Evolutionary conservation across 352 stramenopile genomes (phyloP).

Genomic region (Phytophthora melonis): DNA sequence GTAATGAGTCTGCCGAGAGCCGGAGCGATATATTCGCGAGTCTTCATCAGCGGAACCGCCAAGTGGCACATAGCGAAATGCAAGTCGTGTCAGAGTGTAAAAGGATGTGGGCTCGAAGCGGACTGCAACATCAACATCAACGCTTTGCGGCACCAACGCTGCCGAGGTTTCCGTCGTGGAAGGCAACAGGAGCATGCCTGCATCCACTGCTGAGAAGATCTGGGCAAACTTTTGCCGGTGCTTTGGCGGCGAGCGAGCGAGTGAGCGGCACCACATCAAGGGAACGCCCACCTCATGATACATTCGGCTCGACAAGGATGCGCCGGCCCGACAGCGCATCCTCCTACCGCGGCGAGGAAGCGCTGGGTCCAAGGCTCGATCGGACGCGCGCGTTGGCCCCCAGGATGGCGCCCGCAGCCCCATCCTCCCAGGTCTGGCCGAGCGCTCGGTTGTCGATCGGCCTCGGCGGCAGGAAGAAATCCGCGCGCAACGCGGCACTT

Average conservation of each 20-base stretch:
- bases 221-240: conserved; percentile 17
- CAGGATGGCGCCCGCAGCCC: not conserved
- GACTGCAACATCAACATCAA: conserved; percentile 21
- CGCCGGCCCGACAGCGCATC: conserved; percentile 14
- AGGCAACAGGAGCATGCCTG: too few species aligned
- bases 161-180: not conserved
- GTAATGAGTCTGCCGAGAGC: conserved; percentile 19
- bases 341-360: conserved; percentile 23
- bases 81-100: not conserved
- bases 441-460: conserved; percentile 19
- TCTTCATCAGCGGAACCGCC: conserved; percentile 28
- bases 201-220: too few species aligned
- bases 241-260: conserved; percentile 1
- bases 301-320: conserved; percentile 21
- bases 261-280: conserved; percentile 14
- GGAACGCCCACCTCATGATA: conserved; percentile 25
- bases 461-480: conserved; percentile 7
- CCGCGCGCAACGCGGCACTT: conserved; percentile 2
- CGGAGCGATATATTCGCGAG: conserved; percentile 15
- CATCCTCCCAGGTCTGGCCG: not conserved
- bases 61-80: conserved; percentile 18
- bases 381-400: too few species aligned
- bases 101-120: conserved; percentile 17
- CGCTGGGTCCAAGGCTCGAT: too few species aligned
- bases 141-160: conserved; percentile 9